These are phyloP conservation scores for Puya raimondii DNA, from an alignment of 176 grass and related monocot genomes.

Conservation along the genomic window DNA sequence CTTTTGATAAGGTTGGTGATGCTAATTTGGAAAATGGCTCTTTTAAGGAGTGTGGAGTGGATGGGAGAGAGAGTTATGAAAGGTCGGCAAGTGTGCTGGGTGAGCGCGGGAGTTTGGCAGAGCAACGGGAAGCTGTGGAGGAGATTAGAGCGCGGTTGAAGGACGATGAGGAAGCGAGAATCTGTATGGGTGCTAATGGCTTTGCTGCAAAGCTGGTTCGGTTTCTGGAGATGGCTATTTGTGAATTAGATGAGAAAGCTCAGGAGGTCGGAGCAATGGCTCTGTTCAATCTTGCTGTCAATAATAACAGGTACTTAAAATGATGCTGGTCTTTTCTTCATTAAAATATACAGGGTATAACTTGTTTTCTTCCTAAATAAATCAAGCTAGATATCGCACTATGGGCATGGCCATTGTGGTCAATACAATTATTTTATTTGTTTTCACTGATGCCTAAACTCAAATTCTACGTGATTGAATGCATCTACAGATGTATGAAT, in stretches of 20 bases:
- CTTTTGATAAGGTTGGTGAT: constrained; percentile 19
- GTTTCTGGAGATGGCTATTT: constrained; percentile 41
- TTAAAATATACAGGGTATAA: no score
- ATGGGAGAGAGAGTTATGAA: constrained; percentile 28
- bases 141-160: constrained; percentile 63
- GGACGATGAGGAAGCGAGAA: constrained; percentile 48
- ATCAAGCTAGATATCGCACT: no score
- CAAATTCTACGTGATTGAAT: no score
- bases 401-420: no score
- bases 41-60: constrained; percentile 15
- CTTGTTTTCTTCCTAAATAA: no score
- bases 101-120: constrained; percentile 23
- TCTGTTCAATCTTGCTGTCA: constrained; percentile 83
- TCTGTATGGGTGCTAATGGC: constrained; percentile 47
- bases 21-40: constrained; percentile 7
- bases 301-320: constrained; percentile 57
- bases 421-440: no score
- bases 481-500: no score
- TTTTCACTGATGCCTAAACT: no score
- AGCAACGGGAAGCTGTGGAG: constrained; percentile 39
- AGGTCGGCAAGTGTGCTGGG: constrained; percentile 43
- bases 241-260: constrained; percentile 35
- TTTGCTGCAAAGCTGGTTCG: constrained; percentile 46
- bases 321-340: neutral
- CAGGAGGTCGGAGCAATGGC: constrained; percentile 65